A percentile compares a stretch with the other conserved stretches of the same genome.
Conservation (phyloP, 768 basidiomycete genomes). For the Pisolithus sp. region DNA sequence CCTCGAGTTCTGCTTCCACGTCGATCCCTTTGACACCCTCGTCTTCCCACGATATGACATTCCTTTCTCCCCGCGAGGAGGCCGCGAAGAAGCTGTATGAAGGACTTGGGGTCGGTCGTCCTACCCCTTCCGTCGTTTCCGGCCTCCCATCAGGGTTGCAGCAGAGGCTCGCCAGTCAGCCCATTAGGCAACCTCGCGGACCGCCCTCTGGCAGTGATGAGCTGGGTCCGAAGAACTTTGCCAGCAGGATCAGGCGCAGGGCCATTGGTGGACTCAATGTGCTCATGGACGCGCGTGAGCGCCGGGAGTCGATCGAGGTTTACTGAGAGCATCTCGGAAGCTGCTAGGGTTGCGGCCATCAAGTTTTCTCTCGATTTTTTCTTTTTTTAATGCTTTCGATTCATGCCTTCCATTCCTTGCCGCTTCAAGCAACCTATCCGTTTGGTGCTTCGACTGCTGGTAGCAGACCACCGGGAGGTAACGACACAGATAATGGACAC, state of each 20-base stretch:
- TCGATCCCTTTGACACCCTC: constrained; percentile 77
- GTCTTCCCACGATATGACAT: constrained; percentile 44
- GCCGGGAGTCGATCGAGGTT: constrained; percentile 67
- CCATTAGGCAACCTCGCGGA: constrained; percentile 80
- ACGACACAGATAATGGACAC: constrained; percentile 9
- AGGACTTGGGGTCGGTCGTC: constrained; percentile 79
- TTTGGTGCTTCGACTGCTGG: constrained; percentile 9
- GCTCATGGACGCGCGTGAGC: constrained; percentile 77
- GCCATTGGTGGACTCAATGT: constrained; percentile 76
- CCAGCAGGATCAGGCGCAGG: constrained; percentile 75
- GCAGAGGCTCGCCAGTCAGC: constrained; percentile 59
- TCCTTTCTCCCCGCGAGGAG: constrained; percentile 82
- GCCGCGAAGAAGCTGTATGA: constrained; percentile 83
- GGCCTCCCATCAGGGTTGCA: constrained; percentile 28
- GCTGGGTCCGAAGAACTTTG: constrained; percentile 84
- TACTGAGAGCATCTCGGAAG: constrained; percentile 32
- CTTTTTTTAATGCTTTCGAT: constrained; percentile 9
- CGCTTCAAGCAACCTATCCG: constrained; percentile 3
- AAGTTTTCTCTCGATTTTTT: constrained; percentile 4
- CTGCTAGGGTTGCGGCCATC: neutral
- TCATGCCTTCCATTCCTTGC: constrained; percentile 16
- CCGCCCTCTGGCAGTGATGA: constrained; percentile 85
- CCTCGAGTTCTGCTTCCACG: constrained; percentile 51
- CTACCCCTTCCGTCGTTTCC: constrained; percentile 34
- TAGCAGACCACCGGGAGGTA: constrained; percentile 3